Conservation (phyloP, 306 rosid species). For the Dryas octopetala region DNA sequence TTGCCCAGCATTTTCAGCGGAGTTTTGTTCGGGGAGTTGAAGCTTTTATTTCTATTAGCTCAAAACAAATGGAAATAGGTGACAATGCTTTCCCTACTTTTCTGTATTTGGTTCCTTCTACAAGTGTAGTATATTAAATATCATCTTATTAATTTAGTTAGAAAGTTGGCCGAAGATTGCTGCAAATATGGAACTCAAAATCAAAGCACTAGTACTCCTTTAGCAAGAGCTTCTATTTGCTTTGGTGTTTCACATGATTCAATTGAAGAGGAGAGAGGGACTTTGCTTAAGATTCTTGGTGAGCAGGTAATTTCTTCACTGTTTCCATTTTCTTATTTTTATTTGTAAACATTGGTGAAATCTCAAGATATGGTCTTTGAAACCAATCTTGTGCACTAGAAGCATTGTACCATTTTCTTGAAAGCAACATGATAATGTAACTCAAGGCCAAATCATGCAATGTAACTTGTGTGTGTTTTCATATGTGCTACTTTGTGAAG, state of each 20-base stretch:
- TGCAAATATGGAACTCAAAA: conserved; percentile 70
- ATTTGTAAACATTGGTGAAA: conserved; percentile 7
- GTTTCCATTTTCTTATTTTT: conserved; percentile 5
- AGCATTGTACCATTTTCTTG: conserved; percentile 1
- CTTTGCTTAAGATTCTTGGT: conserved; percentile 56
- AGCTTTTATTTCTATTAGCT: conserved; percentile 61
- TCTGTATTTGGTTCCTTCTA: conserved; percentile 25
- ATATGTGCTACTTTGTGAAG: neutral
- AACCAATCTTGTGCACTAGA: conserved; percentile 14
- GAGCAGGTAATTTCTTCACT: conserved; percentile 67
- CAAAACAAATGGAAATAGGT: conserved; percentile 90
- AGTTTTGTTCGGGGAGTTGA: conserved; percentile 77
- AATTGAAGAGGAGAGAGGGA: conserved; percentile 65
- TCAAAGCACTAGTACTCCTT: conserved; percentile 42
- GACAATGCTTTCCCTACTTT: conserved; percentile 25
- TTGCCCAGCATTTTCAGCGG: conserved; percentile 79
- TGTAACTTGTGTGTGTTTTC: neutral
- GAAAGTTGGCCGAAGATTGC: conserved; percentile 74
- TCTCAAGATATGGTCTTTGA: conserved; percentile 18
- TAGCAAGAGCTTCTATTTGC: conserved; percentile 57
- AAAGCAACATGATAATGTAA: neutral
- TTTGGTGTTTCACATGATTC: conserved; percentile 57
- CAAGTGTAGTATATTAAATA: conserved; percentile 30
- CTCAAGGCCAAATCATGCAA: neutral
- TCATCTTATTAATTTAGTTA: conserved; percentile 43